Percentiles rank a stretch among this genome's conserved stretches.
Evolutionary conservation across 2,329 filamentous ascomycete genomes (phyloP).

Genomic region (Talaromyces atroroseus): DNA sequence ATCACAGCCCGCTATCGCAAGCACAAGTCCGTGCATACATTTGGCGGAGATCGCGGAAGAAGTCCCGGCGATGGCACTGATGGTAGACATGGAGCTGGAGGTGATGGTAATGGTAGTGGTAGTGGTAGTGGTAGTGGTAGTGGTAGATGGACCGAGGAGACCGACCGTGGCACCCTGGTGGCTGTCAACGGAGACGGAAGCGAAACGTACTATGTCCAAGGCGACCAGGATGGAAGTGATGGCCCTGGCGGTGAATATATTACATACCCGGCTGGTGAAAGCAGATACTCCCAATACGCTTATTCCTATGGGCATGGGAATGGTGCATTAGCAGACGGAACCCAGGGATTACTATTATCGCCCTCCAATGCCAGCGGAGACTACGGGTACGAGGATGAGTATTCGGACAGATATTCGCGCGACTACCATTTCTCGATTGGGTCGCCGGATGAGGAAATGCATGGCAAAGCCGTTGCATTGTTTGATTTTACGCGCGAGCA

Average conservation of each 20-base stretch:
- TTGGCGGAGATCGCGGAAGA: slow-evolving; percentile 43
- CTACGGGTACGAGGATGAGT: slow-evolving; percentile 35
- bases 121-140: slow-evolving; percentile 20
- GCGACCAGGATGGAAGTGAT: slow-evolving; percentile 55
- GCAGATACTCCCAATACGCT: slow-evolving; percentile 47
- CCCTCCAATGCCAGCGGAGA: slow-evolving; percentile 26
- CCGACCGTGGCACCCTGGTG: slow-evolving; percentile 62
- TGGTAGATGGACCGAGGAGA: slow-evolving; percentile 45
- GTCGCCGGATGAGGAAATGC: slow-evolving; percentile 94
- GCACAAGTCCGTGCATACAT: slow-evolving; percentile 58
- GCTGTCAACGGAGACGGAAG: slow-evolving; percentile 64
- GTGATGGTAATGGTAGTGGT: slow-evolving; percentile 27
- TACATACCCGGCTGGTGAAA: slow-evolving; percentile 65
- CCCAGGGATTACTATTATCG: slow-evolving; percentile 39
- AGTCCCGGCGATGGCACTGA: slow-evolving; percentile 36
- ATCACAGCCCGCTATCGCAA: slow-evolving; percentile 83
- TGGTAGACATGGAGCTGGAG: slow-evolving; percentile 6
- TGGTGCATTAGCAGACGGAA: slow-evolving; percentile 38
- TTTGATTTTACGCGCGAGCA: slow-evolving; percentile 96
- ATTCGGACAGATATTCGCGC: slow-evolving; percentile 70
- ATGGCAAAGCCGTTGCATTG: slow-evolving; percentile 89
- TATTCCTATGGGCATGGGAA: slow-evolving; percentile 3
- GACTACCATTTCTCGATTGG: slow-evolving; percentile 95
- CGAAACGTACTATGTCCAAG: slow-evolving; percentile 68
- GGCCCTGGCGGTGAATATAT: slow-evolving; percentile 75